A percentile compares a stretch with the other conserved stretches of the same genome.
Evolutionary conservation across 2,329 filamentous ascomycete genomes (phyloP).

Genomic region (Sporothrix phasma): DNA sequence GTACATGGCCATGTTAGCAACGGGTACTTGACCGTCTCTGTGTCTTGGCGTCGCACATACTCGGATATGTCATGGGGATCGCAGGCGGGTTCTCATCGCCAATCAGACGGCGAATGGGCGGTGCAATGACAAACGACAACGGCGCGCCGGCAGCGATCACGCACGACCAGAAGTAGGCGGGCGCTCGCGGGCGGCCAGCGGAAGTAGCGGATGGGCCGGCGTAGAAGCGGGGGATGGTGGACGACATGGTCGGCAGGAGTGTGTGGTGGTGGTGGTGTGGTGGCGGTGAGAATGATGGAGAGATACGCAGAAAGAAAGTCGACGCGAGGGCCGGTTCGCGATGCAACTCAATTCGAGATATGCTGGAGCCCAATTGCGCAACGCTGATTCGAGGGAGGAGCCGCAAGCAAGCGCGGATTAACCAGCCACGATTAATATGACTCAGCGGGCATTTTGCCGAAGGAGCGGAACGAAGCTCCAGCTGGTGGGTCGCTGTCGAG

Average conservation of each 20-base stretch:
- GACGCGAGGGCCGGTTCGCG: neutral
- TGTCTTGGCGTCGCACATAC: constrained; percentile 48
- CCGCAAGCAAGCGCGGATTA: neutral
- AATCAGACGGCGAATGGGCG: constrained; percentile 60
- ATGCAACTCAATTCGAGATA: neutral
- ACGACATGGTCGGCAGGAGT: constrained; percentile 42
- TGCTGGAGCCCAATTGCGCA: constrained; percentile 5
- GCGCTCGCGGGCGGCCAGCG: constrained; percentile 78
- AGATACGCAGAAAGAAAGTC: neutral
- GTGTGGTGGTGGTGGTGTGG: neutral
- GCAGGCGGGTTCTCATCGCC: constrained; percentile 63
- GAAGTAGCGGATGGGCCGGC: constrained; percentile 67
- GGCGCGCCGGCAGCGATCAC: constrained; percentile 66
- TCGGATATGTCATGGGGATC: constrained; percentile 84
- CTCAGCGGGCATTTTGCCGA: neutral
- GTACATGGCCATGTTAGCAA: neutral
- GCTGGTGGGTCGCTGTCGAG: neutral
- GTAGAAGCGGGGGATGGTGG: constrained; percentile 67
- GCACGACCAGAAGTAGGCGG: constrained; percentile 88
- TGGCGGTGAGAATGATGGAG: neutral
- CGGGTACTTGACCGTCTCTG: too few species aligned
- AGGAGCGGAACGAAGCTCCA: too few species aligned
- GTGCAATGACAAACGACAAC: constrained; percentile 56
- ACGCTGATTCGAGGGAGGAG: constrained; percentile 9
- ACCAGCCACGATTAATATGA: constrained; percentile 4